Percentiles rank a stretch among this genome's conserved stretches.
These are phyloP conservation scores for Agrocybe praecox DNA, from an alignment of 768 basidiomycete species.

Conservation along the genomic window DNA sequence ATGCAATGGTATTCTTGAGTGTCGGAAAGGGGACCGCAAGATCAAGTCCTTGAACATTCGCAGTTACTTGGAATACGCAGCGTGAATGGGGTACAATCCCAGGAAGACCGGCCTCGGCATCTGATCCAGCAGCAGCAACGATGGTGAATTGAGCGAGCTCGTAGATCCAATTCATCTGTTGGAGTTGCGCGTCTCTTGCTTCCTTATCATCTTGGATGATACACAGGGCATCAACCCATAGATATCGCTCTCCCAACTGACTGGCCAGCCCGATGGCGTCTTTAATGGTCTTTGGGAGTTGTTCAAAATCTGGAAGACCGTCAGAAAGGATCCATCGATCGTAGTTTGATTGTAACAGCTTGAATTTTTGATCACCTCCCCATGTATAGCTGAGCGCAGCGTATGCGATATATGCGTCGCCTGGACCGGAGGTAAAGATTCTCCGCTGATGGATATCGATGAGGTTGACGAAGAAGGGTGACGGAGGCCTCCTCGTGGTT, in stretches of 20 bases:
- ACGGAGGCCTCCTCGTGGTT: neutral
- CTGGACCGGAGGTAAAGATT: neutral
- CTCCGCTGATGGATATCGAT: neutral
- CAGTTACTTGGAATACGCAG: neutral
- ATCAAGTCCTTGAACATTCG: neutral
- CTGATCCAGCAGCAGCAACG: slow-evolving; percentile 1
- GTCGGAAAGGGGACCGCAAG: neutral
- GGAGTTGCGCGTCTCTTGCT: neutral
- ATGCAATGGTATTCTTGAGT: neutral
- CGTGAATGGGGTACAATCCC: neutral
- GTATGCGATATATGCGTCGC: neutral
- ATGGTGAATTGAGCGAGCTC: slow-evolving; percentile 3
- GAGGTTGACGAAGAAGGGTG: neutral
- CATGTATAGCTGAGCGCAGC: slow-evolving; percentile 2
- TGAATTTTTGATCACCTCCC: slow-evolving; percentile 4
- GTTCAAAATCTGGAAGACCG: neutral
- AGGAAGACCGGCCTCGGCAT: slow-evolving; percentile 1
- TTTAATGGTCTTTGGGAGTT: neutral
- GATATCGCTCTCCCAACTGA: neutral
- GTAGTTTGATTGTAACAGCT: neutral
- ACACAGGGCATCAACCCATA: slow-evolving; percentile 6
- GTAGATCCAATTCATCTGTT: slow-evolving; percentile 6
- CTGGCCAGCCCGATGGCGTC: neutral
- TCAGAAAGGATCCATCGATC: neutral
- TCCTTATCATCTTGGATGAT: neutral